phyloP scores from a whole-genome alignment of 2,329 filamentous ascomycete species.

The Endocalyx cinctus region DNA sequence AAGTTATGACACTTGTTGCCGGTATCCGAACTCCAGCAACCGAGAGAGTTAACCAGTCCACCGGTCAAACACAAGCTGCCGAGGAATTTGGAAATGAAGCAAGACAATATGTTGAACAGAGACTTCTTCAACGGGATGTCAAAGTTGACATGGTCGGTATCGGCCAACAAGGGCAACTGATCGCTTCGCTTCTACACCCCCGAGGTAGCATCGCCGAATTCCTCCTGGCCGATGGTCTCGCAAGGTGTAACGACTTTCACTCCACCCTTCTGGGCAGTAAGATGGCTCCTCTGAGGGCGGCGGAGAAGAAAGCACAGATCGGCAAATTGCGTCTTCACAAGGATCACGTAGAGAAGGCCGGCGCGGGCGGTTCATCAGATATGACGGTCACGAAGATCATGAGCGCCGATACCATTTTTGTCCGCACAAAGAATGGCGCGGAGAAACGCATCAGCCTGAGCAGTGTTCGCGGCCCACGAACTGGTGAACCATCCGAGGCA shows the following conservation, averaged over 20 bases:
- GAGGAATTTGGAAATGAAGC: conserved; percentile 91
- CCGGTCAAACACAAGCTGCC: conserved; percentile 74
- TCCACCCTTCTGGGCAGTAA: conserved; percentile 84
- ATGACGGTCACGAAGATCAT: conserved; percentile 81
- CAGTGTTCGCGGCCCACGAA: conserved; percentile 89
- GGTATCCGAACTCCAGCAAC: conserved; percentile 88
- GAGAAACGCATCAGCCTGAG: conserved; percentile 92
- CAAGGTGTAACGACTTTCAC: conserved; percentile 92
- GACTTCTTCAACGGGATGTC: conserved; percentile 81
- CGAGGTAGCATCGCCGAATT: conserved; percentile 91
- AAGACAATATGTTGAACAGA: conserved; percentile 77
- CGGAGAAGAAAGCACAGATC: conserved; percentile 80
- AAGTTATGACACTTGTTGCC: conserved; percentile 84
- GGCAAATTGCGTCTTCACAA: conserved; percentile 76
- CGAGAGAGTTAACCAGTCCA: conserved; percentile 73
- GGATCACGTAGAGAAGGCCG: conserved; percentile 67
- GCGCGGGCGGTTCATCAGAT: conserved; percentile 63
- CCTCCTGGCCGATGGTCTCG: conserved; percentile 81
- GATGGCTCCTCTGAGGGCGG: conserved; percentile 80
- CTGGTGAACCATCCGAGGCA: conserved; percentile 78
- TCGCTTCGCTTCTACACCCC: conserved; percentile 82
- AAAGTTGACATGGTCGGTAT: conserved; percentile 79
- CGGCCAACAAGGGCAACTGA: conserved; percentile 86
- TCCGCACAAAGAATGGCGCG: conserved; percentile 76
- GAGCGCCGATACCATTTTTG: conserved; percentile 81